Conservation (phyloP, 495 filamentous ascomycete species). For the Lasiosphaeris hirsuta region DNA sequence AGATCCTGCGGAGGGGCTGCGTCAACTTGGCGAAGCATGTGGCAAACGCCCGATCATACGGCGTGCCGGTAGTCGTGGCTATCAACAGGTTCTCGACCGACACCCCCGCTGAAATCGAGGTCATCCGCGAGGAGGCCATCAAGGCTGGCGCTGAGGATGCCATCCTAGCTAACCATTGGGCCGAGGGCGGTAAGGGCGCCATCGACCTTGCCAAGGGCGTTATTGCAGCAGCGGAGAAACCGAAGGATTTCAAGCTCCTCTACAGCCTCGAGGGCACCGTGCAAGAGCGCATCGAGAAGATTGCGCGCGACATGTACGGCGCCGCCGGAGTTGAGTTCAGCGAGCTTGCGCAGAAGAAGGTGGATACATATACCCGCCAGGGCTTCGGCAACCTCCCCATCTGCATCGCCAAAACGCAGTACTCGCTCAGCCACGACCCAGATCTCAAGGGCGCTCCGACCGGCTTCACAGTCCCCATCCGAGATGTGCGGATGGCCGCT, state of each 20-base stretch:
- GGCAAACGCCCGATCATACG: conserved; percentile 78
- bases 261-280: conserved; percentile 78
- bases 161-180: conserved; percentile 93
- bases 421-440: conserved; percentile 91
- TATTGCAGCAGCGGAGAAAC: conserved; percentile 75
- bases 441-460: conserved; percentile 93
- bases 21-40: conserved; percentile 95
- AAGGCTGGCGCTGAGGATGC: conserved; percentile 92
- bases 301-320: conserved; percentile 91
- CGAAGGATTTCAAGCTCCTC: conserved; percentile 85
- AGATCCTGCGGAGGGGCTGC: conserved; percentile 83
- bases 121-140: conserved; percentile 85
- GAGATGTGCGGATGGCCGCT: conserved; percentile 90
- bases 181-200: conserved; percentile 89
- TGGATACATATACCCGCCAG: conserved; percentile 89
- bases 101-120: conserved; percentile 85
- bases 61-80: conserved; percentile 93
- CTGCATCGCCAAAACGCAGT: conserved; percentile 97
- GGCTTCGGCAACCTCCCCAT: conserved; percentile 90
- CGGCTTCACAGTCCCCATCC: conserved; percentile 91
- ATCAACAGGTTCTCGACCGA: conserved; percentile 96
- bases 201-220: conserved; percentile 86
- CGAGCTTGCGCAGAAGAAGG: conserved; percentile 90
- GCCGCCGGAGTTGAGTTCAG: conserved; percentile 88
- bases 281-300: conserved; percentile 86